Evolutionary conservation across 495 filamentous ascomycete species (phyloP).

Genomic region (Xylaria grammica): DNA sequence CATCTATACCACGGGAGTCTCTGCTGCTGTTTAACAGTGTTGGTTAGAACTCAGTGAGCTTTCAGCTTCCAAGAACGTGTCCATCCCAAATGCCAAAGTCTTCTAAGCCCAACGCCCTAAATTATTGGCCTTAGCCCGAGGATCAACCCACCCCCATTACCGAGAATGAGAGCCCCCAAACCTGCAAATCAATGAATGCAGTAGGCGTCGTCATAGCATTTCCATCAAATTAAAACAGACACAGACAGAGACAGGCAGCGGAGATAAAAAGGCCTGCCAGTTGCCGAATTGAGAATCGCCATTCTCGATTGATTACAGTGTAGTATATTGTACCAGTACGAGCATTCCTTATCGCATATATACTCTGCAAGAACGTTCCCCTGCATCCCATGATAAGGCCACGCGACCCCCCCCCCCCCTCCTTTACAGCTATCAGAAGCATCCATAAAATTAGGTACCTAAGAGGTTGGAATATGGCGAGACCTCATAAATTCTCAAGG

Average conservation of each 20-base stretch:
- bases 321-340: constrained; percentile 8
- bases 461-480: background rate
- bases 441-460: constrained; percentile 5
- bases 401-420: constrained; percentile 11
- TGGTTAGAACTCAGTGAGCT: constrained; percentile 13
- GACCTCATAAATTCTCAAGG: background rate
- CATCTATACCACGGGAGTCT: too few species aligned
- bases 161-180: background rate
- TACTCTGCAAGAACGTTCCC: background rate
- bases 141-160: constrained; percentile 7
- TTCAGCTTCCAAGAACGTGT: constrained; percentile 6
- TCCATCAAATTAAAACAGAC: background rate
- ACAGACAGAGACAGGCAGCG: background rate
- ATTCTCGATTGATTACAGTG: constrained; percentile 14
- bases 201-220: background rate
- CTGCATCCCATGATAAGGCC: constrained; percentile 17
- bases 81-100: background rate
- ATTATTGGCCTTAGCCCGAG: too few species aligned
- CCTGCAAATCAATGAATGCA: background rate
- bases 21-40: too few species aligned
- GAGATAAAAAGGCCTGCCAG: background rate
- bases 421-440: background rate
- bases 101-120: constrained; percentile 2
- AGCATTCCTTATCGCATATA: constrained; percentile 10
- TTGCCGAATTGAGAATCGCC: constrained; percentile 3